These are phyloP conservation scores for Filosporella fistucella DNA, from an alignment of 495 filamentous ascomycete species.

Conservation along the genomic window DNA sequence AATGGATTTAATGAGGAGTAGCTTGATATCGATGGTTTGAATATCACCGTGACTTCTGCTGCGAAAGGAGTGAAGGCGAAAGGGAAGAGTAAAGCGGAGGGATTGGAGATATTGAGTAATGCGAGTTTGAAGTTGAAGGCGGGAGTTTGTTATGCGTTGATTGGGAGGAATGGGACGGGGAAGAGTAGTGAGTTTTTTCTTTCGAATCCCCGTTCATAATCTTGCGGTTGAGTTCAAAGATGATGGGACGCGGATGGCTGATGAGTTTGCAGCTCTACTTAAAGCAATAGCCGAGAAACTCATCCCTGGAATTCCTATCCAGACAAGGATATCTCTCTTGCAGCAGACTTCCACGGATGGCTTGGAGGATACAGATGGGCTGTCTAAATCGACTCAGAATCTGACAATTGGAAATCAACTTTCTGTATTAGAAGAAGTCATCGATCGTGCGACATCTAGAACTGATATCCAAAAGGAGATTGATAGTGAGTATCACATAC, in stretches of 20 bases:
- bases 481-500: slow-evolving; percentile 37
- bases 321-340: slow-evolving; percentile 62
- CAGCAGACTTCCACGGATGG: slow-evolving; percentile 57
- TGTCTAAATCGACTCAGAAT: neutral
- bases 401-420: slow-evolving; percentile 10
- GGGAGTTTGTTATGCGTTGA: slow-evolving; percentile 65
- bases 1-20: slow-evolving; percentile 27
- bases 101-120: slow-evolving; percentile 63
- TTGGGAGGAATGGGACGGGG: slow-evolving; percentile 75
- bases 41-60: slow-evolving; percentile 52
- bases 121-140: slow-evolving; percentile 65
- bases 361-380: neutral
- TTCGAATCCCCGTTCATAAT: too few species aligned
- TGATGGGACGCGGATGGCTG: too few species aligned
- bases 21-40: slow-evolving; percentile 65
- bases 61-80: slow-evolving; percentile 31
- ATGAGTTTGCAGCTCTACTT: slow-evolving; percentile 61
- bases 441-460: slow-evolving; percentile 58
- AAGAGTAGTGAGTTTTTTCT: slow-evolving; percentile 65
- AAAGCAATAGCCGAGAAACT: slow-evolving; percentile 72
- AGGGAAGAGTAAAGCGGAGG: slow-evolving; percentile 50
- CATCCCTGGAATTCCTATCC: slow-evolving; percentile 71
- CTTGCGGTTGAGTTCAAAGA: too few species aligned
- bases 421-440: slow-evolving; percentile 62
- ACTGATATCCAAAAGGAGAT: slow-evolving; percentile 54